A percentile compares a stretch with the other conserved stretches of the same genome.
These are phyloP conservation scores for Botrytis tulipae DNA, from an alignment of 2,329 filamentous ascomycete species.

Conservation along the genomic window DNA sequence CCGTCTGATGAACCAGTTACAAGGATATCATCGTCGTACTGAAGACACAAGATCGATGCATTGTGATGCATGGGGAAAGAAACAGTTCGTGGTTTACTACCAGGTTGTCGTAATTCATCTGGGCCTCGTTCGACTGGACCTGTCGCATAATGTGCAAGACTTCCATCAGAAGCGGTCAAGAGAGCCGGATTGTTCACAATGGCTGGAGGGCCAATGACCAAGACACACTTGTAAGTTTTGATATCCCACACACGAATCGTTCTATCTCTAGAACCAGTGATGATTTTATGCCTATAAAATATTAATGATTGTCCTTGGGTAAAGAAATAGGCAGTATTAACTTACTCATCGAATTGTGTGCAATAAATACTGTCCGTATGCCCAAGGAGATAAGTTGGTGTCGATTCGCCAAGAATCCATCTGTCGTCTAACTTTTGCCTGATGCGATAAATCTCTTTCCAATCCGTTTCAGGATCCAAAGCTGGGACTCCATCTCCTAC, in stretches of 20 bases:
- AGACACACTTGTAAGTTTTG: conserved; percentile 78
- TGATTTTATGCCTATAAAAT: conserved; percentile 75
- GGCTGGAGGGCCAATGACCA: conserved; percentile 79
- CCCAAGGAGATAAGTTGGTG: conserved; percentile 84
- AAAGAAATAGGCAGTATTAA: conserved; percentile 26
- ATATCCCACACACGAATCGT: conserved; percentile 97
- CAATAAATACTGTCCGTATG: conserved; percentile 97
- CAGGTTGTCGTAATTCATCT: conserved; percentile 36
- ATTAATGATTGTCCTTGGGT: conserved; percentile 39
- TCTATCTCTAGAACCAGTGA: conserved; percentile 92
- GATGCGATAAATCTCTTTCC: conserved; percentile 80
- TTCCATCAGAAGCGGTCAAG: conserved; percentile 51
- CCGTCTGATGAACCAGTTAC: conserved; percentile 93
- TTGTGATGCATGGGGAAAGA: conserved; percentile 71
- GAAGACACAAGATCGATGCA: conserved; percentile 89
- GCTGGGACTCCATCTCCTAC: conserved; percentile 56
- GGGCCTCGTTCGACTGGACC: conserved; percentile 36
- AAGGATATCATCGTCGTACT: conserved; percentile 89
- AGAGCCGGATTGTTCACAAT: conserved; percentile 55
- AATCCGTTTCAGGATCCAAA: conserved; percentile 65
- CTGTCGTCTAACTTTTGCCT: conserved; percentile 72
- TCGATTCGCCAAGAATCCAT: conserved; percentile 77
- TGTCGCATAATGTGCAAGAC: conserved; percentile 56
- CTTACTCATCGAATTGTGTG: conserved; percentile 93
- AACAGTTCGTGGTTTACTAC: conserved; percentile 53